Base-by-base conservation (phyloP, 306 rosid species). In the Geum urbanum region DNA sequence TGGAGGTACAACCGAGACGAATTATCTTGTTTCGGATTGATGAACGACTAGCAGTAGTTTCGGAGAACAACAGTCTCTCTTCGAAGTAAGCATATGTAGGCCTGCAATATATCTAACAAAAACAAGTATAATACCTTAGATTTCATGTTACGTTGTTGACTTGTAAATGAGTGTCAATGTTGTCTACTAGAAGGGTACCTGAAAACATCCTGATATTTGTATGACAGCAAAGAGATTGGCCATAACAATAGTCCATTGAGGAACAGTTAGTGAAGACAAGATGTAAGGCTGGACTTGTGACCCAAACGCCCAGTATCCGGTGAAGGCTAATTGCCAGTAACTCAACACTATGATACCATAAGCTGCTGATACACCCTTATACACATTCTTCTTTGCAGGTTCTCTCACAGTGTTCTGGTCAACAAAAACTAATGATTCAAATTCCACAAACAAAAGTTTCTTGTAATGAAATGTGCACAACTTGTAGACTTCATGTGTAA, bases 171-270 rank as follows among this genome's bases (percentile, higher is more conserved):
- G 37, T 32, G 37, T 32, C 37, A 32, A 32, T 2, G 37, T 32
- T 32, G 37, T 32, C 37, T 3, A 32, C 37, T 8, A 9, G 22
- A 27, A 52, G 39, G 46, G 39, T 64, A 87, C 92, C 89, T 87
- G 92, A 82, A 80, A 89, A 80, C 96, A 87, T 43, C 96, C 96
- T 64, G 83, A 80, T 72, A 89, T 89, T 73, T 89, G 96, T 61
- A 87, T 41, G 47, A 90, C 86, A 65, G 92, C 91, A 82, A 87
- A 89, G 16, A 89, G 77, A 76, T 87, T 89, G 57, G 92, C 92
- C 96, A 89, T 84, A 39, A 84, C 78, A 50, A 84, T 79, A 20
- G 92, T 87, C 96, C 91, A 89, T 77, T 85, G 77, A 63, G 92
- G 96, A 66, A 41, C 71, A 39, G 80, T 72, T 54, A 87, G 66